Percentiles rank a stretch among this genome's conserved stretches.
Evolutionary conservation across 768 basidiomycete species (phyloP).

Genomic region (Lactarius akahatsu): DNA sequence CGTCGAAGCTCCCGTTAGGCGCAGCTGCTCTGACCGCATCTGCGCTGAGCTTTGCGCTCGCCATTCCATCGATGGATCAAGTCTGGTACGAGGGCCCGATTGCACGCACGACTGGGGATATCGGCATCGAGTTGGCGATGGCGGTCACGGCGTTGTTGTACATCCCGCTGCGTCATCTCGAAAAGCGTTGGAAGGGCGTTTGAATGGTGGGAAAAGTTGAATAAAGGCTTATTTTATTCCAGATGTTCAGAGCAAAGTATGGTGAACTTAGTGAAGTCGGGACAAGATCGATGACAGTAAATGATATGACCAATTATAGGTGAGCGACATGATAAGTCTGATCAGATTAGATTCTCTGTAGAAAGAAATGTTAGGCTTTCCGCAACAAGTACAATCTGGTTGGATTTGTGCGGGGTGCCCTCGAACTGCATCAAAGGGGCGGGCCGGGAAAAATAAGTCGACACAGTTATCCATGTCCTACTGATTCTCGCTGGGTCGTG

Average conservation of each 20-base stretch:
- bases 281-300: no score
- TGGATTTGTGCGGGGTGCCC: no score
- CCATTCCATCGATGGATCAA: constrained; percentile 69
- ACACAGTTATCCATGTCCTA: no score
- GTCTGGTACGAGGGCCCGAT: constrained; percentile 72
- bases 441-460: no score
- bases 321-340: no score
- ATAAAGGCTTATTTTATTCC: not conserved
- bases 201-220: not conserved
- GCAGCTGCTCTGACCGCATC: constrained; percentile 57
- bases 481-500: no score
- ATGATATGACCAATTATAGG: no score
- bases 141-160: constrained; percentile 49
- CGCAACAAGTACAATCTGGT: no score
- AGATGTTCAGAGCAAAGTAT: not conserved
- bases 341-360: no score
- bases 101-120: constrained; percentile 61
- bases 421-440: no score
- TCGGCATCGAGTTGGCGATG: constrained; percentile 67
- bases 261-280: no score
- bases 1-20: constrained; percentile 57
- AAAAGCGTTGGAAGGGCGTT: constrained; percentile 27
- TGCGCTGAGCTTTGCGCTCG: constrained; percentile 50
- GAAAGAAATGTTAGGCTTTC: no score
- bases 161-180: constrained; percentile 48